These are phyloP conservation scores for Xerocomus nothofagi DNA, from an alignment of 1,284 basidiomycete species.

Conservation along the genomic window DNA sequence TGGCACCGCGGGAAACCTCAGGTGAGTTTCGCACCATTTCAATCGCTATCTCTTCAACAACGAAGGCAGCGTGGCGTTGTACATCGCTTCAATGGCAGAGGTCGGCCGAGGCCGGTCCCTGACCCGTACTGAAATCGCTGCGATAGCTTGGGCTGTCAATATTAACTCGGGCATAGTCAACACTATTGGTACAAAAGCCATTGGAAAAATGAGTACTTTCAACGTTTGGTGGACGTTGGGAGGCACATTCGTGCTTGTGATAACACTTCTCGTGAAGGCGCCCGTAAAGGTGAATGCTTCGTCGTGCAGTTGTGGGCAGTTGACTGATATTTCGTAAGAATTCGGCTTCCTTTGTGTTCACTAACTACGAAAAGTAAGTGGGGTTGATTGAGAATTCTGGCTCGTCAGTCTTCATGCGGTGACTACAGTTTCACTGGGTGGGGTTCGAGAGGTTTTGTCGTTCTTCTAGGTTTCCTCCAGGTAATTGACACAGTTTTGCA, in stretches of 20 bases:
- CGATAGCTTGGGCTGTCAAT: slow-evolving; percentile 60
- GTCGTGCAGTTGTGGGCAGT: neutral
- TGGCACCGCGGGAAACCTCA: slow-evolving; percentile 60
- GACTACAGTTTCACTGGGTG: slow-evolving; percentile 54
- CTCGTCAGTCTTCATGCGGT: neutral
- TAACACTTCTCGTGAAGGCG: slow-evolving; percentile 55
- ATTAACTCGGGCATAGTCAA: slow-evolving; percentile 55
- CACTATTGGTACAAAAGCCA: slow-evolving; percentile 56
- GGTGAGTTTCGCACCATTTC: slow-evolving; percentile 30
- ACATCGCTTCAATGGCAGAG: slow-evolving; percentile 54
- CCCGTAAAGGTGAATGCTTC: slow-evolving; percentile 45
- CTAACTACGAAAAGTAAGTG: slow-evolving; percentile 54
- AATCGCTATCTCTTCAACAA: neutral
- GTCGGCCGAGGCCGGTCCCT: slow-evolving; percentile 48
- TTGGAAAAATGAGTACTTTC: slow-evolving; percentile 56
- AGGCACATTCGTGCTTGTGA: slow-evolving; percentile 58
- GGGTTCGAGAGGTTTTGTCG: slow-evolving; percentile 53
- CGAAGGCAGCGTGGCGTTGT: slow-evolving; percentile 48
- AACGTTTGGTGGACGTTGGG: slow-evolving; percentile 64
- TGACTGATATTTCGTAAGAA: slow-evolving; percentile 40
- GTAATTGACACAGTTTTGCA: slow-evolving; percentile 20
- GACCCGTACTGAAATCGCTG: slow-evolving; percentile 50
- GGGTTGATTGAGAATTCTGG: neutral
- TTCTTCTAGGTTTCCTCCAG: slow-evolving; percentile 60
- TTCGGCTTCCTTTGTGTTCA: slow-evolving; percentile 54